Base-by-base conservation (phyloP, 805 yeast genomes). In the Starmerella bacillaris region DNA sequence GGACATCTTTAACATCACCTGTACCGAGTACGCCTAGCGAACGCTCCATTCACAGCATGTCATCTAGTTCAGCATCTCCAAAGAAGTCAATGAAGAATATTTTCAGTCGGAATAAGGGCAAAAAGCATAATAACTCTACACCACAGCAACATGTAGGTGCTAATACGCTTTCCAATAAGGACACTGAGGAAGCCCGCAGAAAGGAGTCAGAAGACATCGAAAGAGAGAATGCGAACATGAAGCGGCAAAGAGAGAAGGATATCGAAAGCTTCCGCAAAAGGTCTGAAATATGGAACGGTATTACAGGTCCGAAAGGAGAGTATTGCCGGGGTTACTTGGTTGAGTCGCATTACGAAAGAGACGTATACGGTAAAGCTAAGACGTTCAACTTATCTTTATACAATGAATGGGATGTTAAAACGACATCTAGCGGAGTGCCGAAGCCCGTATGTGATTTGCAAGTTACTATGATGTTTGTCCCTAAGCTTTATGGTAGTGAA, bases 291-390 rank as follows among this genome's bases (percentile, higher is more conserved):
- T 61, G 76, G 76, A 68, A 67, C 22, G 54, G 61, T 22, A 58
- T 68, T 37, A 65, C 82, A 42, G 94, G 95, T 2, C 63, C 64
- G 22, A 92, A 82, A 53, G 96, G 96, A 2, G 79, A 94, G 24
- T 83, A 79, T 63, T 94, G 82, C 6, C 65, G 86, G 48, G 68
- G 78, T 36, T 72, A 75, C 45, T 61, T 84, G 36, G 67, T 67
- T 31, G 74, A 77, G 47, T 64, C 65, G 18, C 69, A 68, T 37
- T 67, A 67, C 46, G 73, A 73, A 47, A 55, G 63, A 16, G 64
- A 63, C 21, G 60, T 78, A 31, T 67, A 65, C 14, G 76, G 79
- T 14, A 53, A 57, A 32, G 60, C 71, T 1, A 58, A 60, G 37
- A 61, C 60, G 31, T 70, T 70, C 50, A 61, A 64, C 30, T 49